These are phyloP conservation scores for Claviceps sp. DNA, from an alignment of 2,329 filamentous ascomycete genomes.

Conservation along the genomic window DNA sequence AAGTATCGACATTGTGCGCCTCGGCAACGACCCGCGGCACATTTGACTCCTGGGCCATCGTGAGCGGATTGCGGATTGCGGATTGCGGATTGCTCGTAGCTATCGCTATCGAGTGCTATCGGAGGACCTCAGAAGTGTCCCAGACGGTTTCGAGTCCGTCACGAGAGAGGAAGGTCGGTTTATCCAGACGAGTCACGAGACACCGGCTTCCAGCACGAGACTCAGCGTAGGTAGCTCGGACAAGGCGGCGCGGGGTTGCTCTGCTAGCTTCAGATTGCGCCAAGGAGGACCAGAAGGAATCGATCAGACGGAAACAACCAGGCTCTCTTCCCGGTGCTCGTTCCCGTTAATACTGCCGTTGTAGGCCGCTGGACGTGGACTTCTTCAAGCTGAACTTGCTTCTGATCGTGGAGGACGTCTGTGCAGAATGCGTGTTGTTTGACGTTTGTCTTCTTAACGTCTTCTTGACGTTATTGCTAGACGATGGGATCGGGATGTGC, in stretches of 20 bases:
- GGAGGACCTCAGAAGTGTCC: neutral
- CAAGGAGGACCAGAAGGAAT: neutral
- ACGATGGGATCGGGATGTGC: too few relatives aligned
- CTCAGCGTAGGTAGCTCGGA: neutral
- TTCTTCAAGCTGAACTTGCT: too few relatives aligned
- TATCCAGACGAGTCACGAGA: neutral
- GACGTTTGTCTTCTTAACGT: too few relatives aligned
- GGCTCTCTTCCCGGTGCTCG: neutral
- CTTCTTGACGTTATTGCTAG: too few relatives aligned
- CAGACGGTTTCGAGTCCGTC: neutral
- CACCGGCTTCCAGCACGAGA: neutral
- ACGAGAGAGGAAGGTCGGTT: neutral
- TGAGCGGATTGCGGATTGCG: neutral
- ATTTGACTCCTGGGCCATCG: conserved; percentile 32
- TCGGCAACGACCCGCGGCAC: conserved; percentile 55
- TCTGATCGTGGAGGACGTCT: too few relatives aligned
- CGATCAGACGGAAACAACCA: neutral
- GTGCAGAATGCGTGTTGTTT: too few relatives aligned
- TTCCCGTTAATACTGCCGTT: too few relatives aligned
- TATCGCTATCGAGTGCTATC: too few relatives aligned
- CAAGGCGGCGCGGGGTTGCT: conserved; percentile 7
- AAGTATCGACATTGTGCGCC: conserved; percentile 66
- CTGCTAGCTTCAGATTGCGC: neutral
- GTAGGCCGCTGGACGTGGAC: too few relatives aligned
- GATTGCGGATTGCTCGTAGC: too few relatives aligned